Evolutionary conservation across 371 early-diverging fungal genomes (phyloP), one percentile per base, ranked within the genome.

Genomic region (Apophysomyces ossiformis): DNA sequence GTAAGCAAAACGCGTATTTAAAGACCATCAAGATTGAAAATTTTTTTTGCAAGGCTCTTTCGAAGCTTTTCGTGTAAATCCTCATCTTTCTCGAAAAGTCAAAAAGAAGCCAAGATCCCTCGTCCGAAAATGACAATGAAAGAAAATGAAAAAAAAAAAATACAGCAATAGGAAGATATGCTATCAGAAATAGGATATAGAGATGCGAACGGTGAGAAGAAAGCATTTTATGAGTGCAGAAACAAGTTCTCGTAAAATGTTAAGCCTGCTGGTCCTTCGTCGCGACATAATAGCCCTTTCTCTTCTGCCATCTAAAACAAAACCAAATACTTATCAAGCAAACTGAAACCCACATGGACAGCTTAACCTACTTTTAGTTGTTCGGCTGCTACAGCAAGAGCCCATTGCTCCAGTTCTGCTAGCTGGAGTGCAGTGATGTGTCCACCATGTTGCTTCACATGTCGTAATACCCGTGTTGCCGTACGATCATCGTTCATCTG

Each of bases 231-330:
- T 50, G 54, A 50, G 21, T 50, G 54, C 61, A 74, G 60, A 64
- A 88, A 82, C 37, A 87, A 57, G 68, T 96, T 96, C 56, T 87
- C 89, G 69, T 92, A 95, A 75, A 92, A 96, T 18, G 88, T 77
- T 41, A 95, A 67, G 0, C 95, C 95, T 66, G 91, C 88, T 1
- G 93, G 86, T 3, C 89, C 89, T 62, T 95, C 93, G 72, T 96
- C 96, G 56, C 95, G 85, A 71, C 96, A 96, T 15, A 95, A 71
- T 26, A 87, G 74, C 0, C 93, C 95, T 54, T 84, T 82, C 18
- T 76, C 82, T 75, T 95, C 96, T 7, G 93, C 82, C 72, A 91
- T 85, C 93, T 92, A 63, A 9, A 26, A 64, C 38, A 61, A n/a
- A 60, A 37, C 50, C 21, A 21, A 45, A 61, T 15, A 44, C 61